Conservation (phyloP, 2,329 filamentous ascomycete species). For the Blastomyces emzantsi region DNA sequence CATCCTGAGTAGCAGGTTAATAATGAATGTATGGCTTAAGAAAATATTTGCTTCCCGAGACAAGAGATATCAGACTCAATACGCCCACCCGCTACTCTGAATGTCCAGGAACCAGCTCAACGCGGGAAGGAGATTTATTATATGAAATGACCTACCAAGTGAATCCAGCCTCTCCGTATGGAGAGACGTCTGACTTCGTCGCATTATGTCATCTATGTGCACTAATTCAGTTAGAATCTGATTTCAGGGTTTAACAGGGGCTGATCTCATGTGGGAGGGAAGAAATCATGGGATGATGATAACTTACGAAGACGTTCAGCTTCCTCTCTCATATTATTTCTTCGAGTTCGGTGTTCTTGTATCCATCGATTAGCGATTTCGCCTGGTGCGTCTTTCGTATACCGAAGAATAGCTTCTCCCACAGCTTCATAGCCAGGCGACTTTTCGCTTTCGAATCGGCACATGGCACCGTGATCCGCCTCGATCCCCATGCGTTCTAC, state of each 20-base stretch:
- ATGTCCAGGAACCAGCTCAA: background rate
- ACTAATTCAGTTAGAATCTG: slow-evolving; percentile 1
- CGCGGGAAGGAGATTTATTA: background rate
- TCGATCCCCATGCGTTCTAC: slow-evolving; percentile 68
- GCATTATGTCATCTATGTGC: background rate
- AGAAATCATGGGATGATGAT: background rate
- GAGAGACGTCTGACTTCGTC: background rate
- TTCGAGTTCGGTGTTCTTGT: slow-evolving; percentile 43
- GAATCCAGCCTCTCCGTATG: slow-evolving; percentile 3
- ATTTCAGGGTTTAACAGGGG: background rate
- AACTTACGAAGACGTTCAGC: slow-evolving; percentile 7
- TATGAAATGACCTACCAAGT: slow-evolving; percentile 1
- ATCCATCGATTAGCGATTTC: slow-evolving; percentile 52
- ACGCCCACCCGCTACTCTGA: background rate
- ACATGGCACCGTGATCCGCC: slow-evolving; percentile 62
- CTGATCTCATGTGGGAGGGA: background rate
- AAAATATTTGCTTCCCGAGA: background rate
- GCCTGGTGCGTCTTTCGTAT: slow-evolving; percentile 44
- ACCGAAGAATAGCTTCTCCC: slow-evolving; percentile 40
- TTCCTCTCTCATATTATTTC: slow-evolving; percentile 20
- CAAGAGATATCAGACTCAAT: background rate
- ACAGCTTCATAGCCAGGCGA: slow-evolving; percentile 56
- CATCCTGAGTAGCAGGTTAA: background rate
- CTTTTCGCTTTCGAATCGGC: slow-evolving; percentile 57
- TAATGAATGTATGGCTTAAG: background rate